phyloP scores from a whole-genome alignment of 2,329 filamentous ascomycete species.

The Stagonosporopsis cucurbitacearum region DNA sequence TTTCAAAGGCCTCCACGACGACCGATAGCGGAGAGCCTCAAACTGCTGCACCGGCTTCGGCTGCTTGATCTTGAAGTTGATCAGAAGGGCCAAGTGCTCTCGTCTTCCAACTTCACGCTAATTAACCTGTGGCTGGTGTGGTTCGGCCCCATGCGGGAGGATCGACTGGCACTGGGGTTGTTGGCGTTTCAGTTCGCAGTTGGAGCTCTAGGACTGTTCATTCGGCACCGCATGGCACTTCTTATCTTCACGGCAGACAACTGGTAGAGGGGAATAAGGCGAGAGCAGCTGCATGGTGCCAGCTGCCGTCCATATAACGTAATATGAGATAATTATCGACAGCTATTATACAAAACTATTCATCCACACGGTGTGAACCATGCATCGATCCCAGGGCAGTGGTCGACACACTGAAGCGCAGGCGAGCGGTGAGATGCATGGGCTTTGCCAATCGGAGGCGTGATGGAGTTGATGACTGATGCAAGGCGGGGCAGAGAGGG shows the following conservation, averaged over 20 bases:
- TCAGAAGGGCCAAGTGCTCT: constrained; percentile 71
- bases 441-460: constrained; percentile 22
- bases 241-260: constrained; percentile 94
- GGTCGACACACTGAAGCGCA: constrained; percentile 6
- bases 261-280: constrained; percentile 29
- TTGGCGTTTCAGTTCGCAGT: constrained; percentile 76
- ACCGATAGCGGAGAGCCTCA: constrained; percentile 68
- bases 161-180: constrained; percentile 80
- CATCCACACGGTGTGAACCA: constrained; percentile 1
- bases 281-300: constrained; percentile 5
- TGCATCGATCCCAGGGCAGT: constrained; percentile 2
- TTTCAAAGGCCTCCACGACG: constrained; percentile 74
- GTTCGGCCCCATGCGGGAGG: constrained; percentile 89
- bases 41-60: constrained; percentile 70
- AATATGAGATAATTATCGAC: not conserved
- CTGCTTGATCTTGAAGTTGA: constrained; percentile 73
- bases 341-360: constrained; percentile 1
- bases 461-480: constrained; percentile 22
- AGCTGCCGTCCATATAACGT: constrained; percentile 2
- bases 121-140: constrained; percentile 96
- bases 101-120: constrained; percentile 89
- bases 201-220: constrained; percentile 83
- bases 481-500: constrained; percentile 19
- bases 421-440: constrained; percentile 3
- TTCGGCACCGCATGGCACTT: constrained; percentile 83